Base-by-base conservation (phyloP, 2,329 filamentous ascomycete species). In the Fusarium sp. region DNA sequence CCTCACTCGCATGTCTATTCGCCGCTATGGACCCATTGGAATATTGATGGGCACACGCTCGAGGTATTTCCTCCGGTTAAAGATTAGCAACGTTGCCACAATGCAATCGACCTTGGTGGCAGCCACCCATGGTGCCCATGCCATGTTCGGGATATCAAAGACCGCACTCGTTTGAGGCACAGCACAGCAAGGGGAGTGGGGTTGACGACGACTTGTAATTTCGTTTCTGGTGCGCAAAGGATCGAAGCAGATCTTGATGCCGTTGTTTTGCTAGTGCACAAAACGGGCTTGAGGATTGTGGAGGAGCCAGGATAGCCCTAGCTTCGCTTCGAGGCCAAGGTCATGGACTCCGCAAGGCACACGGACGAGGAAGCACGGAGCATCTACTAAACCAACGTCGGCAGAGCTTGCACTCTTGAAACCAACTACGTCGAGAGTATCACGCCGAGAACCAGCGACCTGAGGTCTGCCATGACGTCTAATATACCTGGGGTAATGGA, bases 241-340 rank as follows among this genome's bases (percentile, higher is more conserved):
- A 65, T 65, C 55, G 59, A 65, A 66, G 65, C 56, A 55, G 72
- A 74, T 73, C 71, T 58, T 66, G 61, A 64, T 71, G 53, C 60
- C 46, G 58, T 70, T 67, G 20, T 67, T 64, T 68, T 63, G 62
- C 65, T 74, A 74, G 73, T 70, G 61, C 65, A 64, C 60, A 56
- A 64, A 62, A 68, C 59, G 60, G 64, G 50, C 64, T 62, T 62
- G 61, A 70, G 68, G 63, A 61, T 66, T 75, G 73, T 73, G 73
- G 73, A 75, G 73, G 69, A 71, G 64, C 73, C 64, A 74, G 73
- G 73, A 69, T 75, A 70, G 69, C 73, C 73, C 73, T 74, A 73
- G 73, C 58, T 65, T 70, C 49, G 51, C 65, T 66, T 56, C 44
- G 56, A 63, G 58, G 62, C 64, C 70, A 74, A 65, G 66, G 58